Evolutionary conservation across 768 basidiomycete genomes (phyloP).

Genomic region (Leucogyrophana mollusca): DNA sequence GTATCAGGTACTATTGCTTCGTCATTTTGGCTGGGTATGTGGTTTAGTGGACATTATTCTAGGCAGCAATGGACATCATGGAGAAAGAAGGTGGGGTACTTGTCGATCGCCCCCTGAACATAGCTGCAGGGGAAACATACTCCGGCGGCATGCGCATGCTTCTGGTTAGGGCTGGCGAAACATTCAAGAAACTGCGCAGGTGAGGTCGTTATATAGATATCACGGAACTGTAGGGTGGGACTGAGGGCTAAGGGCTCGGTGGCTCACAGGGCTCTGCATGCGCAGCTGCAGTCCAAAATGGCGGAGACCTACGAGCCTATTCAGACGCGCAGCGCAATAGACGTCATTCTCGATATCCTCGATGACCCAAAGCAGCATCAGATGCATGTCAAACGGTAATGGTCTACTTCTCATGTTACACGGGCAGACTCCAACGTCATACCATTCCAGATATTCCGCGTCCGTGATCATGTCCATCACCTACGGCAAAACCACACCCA

Average conservation of each 20-base stretch:
- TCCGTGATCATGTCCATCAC: conserved; percentile 9
- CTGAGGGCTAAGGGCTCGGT: background rate
- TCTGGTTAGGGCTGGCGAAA: conserved; percentile 46
- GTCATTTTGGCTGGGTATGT: background rate
- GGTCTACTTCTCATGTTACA: conserved; percentile 11
- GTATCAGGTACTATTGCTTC: background rate
- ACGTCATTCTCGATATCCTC: conserved; percentile 10
- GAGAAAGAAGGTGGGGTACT: conserved; percentile 51
- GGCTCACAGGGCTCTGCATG: conserved; percentile 43
- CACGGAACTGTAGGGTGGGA: too few species aligned
- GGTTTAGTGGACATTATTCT: conserved; percentile 12
- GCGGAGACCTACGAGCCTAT: conserved; percentile 42
- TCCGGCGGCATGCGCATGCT: conserved; percentile 54
- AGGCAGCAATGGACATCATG: conserved; percentile 56
- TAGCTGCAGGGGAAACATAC: conserved; percentile 51
- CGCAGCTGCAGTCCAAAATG: conserved; percentile 48
- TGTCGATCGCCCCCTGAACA: conserved; percentile 46
- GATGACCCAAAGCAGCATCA: conserved; percentile 24
- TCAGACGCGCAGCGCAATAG: conserved; percentile 30
- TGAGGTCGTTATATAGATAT: conserved; percentile 9
- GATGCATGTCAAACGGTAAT: conserved; percentile 28
- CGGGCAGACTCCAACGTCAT: too few species aligned
- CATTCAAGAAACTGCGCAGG: conserved; percentile 55
- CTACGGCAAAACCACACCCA: conserved; percentile 23
- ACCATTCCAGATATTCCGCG: conserved; percentile 10